Conservation (phyloP, 495 filamentous ascomycete species). For the Penicilliopsis zonata region DNA sequence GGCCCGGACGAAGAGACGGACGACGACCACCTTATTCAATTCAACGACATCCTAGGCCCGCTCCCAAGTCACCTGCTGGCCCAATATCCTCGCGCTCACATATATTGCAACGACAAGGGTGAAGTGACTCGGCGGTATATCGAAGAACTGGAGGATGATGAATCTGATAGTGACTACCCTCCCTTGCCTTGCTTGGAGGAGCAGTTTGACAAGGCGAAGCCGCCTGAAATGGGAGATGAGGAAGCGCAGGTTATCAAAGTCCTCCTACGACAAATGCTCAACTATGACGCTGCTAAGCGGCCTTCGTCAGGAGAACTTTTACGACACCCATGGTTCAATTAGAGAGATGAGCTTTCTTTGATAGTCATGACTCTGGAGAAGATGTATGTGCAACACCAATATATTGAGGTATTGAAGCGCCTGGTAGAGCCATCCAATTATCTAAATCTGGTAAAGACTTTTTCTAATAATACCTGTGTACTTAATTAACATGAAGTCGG, state of each 20-base stretch:
- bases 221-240: constrained; percentile 1
- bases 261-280: constrained; percentile 12
- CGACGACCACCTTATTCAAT: not conserved
- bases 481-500: no score
- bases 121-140: not conserved
- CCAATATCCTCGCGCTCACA: not conserved
- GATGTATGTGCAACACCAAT: no score
- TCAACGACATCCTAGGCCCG: not conserved
- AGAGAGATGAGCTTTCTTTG: no score
- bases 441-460: no score
- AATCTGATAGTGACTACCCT: not conserved
- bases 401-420: no score
- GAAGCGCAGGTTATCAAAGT: constrained; percentile 9
- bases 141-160: not conserved
- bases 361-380: no score
- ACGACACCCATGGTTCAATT: constrained; percentile 13
- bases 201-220: not conserved
- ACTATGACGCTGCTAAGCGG: constrained; percentile 12
- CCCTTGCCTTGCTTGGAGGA: not conserved
- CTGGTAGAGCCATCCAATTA: no score
- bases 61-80: not conserved
- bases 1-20: not conserved
- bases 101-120: not conserved
- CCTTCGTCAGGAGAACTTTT: constrained; percentile 9
- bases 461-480: no score